phyloP scores from a whole-genome alignment of 129 eudicot species.

The Artemisia argyi region DNA sequence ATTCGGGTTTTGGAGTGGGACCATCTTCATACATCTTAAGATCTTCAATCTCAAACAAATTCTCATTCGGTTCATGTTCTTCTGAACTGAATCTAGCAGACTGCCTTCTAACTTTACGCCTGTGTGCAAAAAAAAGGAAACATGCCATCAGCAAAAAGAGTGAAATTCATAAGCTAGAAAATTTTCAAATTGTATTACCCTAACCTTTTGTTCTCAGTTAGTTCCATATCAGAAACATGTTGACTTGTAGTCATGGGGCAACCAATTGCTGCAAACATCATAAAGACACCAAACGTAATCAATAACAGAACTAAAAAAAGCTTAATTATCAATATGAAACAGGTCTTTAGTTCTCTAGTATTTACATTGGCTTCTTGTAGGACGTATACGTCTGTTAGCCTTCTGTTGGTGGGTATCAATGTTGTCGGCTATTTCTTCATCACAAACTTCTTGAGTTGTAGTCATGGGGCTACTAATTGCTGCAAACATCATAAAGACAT shows the following conservation, averaged over 20 bases:
- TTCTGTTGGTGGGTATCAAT: conserved; percentile 19
- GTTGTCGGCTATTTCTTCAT: conserved; percentile 43
- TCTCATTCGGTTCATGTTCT: conserved; percentile 32
- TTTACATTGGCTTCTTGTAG: conserved; percentile 66
- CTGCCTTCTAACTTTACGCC: conserved; percentile 70
- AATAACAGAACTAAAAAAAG: background rate
- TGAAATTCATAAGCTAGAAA: background rate
- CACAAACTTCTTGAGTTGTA: conserved; percentile 44
- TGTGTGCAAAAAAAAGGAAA: conserved; percentile 14
- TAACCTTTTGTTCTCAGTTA: conserved; percentile 62
- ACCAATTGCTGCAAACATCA: conserved; percentile 58
- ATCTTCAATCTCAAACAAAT: conserved; percentile 58
- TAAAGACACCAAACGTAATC: background rate
- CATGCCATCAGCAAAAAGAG: background rate
- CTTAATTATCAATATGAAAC: background rate
- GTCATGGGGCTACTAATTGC: conserved; percentile 54
- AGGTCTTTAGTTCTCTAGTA: conserved; percentile 1
- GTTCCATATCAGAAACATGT: conserved; percentile 48
- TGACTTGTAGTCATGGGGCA: conserved; percentile 38
- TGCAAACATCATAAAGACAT: conserved; percentile 26
- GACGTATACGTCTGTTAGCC: conserved; percentile 35
- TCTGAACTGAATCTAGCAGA: conserved; percentile 42
- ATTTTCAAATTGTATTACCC: background rate
- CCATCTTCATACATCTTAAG: conserved; percentile 34
- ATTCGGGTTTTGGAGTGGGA: conserved; percentile 18